These are phyloP conservation scores for Firmiana major DNA, from an alignment of 345 rosid species.

Conservation along the genomic window DNA sequence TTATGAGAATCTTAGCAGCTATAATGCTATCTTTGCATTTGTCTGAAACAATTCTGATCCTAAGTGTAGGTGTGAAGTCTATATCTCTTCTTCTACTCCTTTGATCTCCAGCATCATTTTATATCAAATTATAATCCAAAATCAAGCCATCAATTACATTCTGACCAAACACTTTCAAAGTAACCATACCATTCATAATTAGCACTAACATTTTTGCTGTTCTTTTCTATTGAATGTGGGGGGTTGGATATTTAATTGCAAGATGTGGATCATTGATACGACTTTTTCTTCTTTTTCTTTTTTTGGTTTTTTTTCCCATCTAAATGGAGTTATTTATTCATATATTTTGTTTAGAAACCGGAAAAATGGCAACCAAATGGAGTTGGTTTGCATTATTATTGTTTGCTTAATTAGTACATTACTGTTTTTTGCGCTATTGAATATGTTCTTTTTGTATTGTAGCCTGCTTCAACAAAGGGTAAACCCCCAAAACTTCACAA, in stretches of 20 bases:
- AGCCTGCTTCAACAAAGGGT: slow-evolving; percentile 81
- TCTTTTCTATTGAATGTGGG: neutral
- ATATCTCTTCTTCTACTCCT: neutral
- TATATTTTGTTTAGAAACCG: neutral
- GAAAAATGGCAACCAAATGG: neutral
- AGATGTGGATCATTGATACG: too few species aligned
- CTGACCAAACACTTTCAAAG: neutral
- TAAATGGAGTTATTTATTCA: too few species aligned
- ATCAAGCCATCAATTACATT: neutral
- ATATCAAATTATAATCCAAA: neutral
- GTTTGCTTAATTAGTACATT: neutral
- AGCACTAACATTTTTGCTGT: neutral
- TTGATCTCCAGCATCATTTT: neutral
- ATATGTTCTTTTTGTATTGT: neutral
- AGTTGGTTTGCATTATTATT: neutral
- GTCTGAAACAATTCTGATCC: neutral
- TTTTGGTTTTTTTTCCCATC: too few species aligned
- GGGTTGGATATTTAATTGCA: neutral
- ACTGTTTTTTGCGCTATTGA: neutral
- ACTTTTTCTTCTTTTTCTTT: too few species aligned
- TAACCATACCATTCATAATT: neutral
- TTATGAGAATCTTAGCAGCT: neutral
- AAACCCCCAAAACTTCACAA: slow-evolving; percentile 89
- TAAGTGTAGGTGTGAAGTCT: neutral
- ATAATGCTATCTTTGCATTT: neutral